A percentile compares a stretch with the other conserved stretches of the same genome.
Conservation (phyloP, 176 grass and related monocot genomes). For the Oryza officinalis region DNA sequence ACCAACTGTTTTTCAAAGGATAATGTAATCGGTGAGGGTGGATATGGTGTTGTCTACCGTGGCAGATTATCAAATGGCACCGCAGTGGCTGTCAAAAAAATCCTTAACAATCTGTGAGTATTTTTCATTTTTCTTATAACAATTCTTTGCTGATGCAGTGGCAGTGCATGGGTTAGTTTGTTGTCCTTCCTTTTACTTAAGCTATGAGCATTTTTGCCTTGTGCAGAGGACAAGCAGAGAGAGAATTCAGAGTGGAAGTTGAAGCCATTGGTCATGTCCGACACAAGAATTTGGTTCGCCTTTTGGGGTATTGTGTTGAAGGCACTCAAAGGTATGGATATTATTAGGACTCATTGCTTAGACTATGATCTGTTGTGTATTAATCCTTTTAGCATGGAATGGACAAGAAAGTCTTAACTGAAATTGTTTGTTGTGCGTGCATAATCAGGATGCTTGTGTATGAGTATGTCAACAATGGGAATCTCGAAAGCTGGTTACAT, state of each 20-base stretch:
- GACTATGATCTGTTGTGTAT: slow-evolving; percentile 16
- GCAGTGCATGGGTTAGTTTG: slow-evolving; percentile 9
- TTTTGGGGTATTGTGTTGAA: slow-evolving; percentile 92
- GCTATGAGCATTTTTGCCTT: slow-evolving; percentile 12
- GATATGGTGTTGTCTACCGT: slow-evolving; percentile 88
- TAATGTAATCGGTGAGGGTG: slow-evolving; percentile 86
- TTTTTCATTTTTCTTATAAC: not conserved
- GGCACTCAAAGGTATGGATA: slow-evolving; percentile 83
- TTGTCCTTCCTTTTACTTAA: slow-evolving; percentile 22
- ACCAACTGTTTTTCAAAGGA: slow-evolving; percentile 88
- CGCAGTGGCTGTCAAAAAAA: slow-evolving; percentile 82
- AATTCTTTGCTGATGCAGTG: slow-evolving; percentile 2
- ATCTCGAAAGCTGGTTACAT: slow-evolving; percentile 95
- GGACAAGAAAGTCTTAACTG: not conserved
- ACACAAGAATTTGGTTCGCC: slow-evolving; percentile 93
- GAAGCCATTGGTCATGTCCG: slow-evolving; percentile 97
- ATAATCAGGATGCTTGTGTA: slow-evolving; percentile 93
- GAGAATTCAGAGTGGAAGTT: slow-evolving; percentile 98
- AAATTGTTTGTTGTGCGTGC: slow-evolving; percentile 45
- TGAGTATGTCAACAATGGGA: slow-evolving; percentile 94
- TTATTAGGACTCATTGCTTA: not conserved
- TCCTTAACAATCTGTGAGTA: slow-evolving; percentile 93
- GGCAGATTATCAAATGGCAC: slow-evolving; percentile 84
- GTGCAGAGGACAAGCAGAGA: slow-evolving; percentile 91
- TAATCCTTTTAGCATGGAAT: too few relatives aligned